These are phyloP conservation scores for Ehretia macrophylla DNA, from an alignment of 257 asterid species.

Conservation along the genomic window DNA sequence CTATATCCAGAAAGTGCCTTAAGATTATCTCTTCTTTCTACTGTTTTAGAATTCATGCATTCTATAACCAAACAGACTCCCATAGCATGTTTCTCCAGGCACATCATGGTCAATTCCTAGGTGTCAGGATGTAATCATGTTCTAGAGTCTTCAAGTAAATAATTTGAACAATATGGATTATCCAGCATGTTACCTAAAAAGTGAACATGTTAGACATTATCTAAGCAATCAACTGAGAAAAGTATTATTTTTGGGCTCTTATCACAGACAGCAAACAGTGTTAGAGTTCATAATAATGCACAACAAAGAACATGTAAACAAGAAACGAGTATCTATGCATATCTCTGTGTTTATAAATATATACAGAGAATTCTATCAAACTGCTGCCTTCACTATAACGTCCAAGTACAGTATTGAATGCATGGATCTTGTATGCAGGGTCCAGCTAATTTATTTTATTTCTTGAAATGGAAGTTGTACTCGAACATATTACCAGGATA, in stretches of 20 bases:
- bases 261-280: no score
- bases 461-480: background rate
- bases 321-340: background rate
- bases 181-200: no score
- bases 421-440: no score
- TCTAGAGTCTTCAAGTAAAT: no score
- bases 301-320: background rate
- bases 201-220: no score
- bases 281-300: no score
- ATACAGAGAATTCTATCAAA: background rate
- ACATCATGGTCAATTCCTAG: no score
- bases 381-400: background rate
- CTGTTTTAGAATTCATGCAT: background rate
- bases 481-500: conserved; percentile 63
- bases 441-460: background rate
- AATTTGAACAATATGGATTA: no score
- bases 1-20: background rate
- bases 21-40: background rate
- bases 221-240: no score
- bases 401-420: background rate
- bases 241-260: no score
- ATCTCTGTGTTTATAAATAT: background rate
- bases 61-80: background rate
- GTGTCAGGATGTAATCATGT: no score
- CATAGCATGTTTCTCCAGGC: background rate